A percentile compares a stretch with the other conserved stretches of the same genome.
phyloP scores from a whole-genome alignment of 1,139 yeast genomes.

The Taiozyma sp. region DNA sequence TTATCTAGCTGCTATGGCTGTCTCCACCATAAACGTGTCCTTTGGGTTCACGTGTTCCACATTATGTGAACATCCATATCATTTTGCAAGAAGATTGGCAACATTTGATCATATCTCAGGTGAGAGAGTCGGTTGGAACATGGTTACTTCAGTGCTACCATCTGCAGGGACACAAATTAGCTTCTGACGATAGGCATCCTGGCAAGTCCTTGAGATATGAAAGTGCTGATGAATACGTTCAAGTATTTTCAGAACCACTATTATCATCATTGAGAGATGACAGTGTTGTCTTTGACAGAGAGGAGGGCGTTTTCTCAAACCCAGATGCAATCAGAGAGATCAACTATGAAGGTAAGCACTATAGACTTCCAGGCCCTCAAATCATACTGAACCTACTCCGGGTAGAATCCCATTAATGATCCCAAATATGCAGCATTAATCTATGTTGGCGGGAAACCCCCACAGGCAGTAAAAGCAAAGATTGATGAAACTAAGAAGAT shows the following conservation, averaged over 20 bases:
- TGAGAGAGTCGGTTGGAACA: constrained; percentile 9
- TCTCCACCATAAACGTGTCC: constrained; percentile 4
- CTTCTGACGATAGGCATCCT: constrained; percentile 1
- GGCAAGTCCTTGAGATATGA: constrained; percentile 4
- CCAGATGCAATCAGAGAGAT: constrained; percentile 35
- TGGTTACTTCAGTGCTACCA: constrained; percentile 4
- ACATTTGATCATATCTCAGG: constrained; percentile 33
- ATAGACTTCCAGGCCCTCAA: constrained; percentile 35
- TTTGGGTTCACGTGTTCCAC: constrained; percentile 5
- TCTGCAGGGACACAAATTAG: constrained; percentile 5
- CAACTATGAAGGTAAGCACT: constrained; percentile 32
- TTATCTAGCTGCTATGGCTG: constrained; percentile 24
- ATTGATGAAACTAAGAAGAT: constrained; percentile 27
- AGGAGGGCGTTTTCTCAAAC: constrained; percentile 31
- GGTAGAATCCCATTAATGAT: constrained; percentile 8
- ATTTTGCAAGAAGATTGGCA: constrained; percentile 5
- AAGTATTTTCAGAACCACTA: constrained; percentile 2
- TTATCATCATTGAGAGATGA: constrained; percentile 7
- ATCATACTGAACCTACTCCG: constrained; percentile 32
- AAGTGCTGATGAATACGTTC: constrained; percentile 6
- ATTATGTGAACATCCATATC: constrained; percentile 6
- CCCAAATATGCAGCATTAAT: constrained; percentile 5
- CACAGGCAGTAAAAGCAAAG: constrained; percentile 28
- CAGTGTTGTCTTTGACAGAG: constrained; percentile 27
- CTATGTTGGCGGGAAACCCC: constrained; percentile 31